These are phyloP conservation scores for Tolypocladium inflatum DNA, from an alignment of 2,329 filamentous ascomycete species.

Conservation along the genomic window DNA sequence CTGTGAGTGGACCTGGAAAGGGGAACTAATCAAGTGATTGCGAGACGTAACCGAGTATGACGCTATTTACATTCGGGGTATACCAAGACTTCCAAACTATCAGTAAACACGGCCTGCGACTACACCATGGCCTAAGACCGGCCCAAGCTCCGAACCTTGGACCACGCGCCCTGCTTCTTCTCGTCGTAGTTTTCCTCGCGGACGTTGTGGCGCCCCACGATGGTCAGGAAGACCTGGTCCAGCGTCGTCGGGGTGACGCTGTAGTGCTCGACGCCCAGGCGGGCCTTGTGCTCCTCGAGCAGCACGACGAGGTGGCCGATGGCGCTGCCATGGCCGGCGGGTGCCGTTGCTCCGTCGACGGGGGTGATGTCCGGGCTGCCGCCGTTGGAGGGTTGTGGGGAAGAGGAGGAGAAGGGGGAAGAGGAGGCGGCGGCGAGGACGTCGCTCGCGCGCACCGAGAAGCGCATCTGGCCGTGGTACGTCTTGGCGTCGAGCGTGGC, in stretches of 20 bases:
- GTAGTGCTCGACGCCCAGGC: slow-evolving; percentile 72
- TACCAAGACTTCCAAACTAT: neutral
- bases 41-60: neutral
- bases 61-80: neutral
- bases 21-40: neutral
- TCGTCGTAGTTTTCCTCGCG: slow-evolving; percentile 57
- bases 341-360: slow-evolving; percentile 6
- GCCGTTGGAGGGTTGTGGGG: neutral
- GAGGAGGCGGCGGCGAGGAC: slow-evolving; percentile 11
- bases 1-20: neutral
- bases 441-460: slow-evolving; percentile 55
- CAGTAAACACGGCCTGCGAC: neutral
- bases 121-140: neutral
- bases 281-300: slow-evolving; percentile 60
- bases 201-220: slow-evolving; percentile 72
- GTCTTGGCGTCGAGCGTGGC: slow-evolving; percentile 63
- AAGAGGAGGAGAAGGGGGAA: neutral
- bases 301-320: slow-evolving; percentile 62
- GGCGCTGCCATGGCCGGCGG: slow-evolving; percentile 31
- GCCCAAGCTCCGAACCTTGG: neutral
- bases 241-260: slow-evolving; percentile 79
- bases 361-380: neutral
- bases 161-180: slow-evolving; percentile 13
- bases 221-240: slow-evolving; percentile 82
- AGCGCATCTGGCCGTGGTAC: slow-evolving; percentile 82